phyloP scores from a whole-genome alignment of 2,329 filamentous ascomycete species.

The Madurella mycetomatis region DNA sequence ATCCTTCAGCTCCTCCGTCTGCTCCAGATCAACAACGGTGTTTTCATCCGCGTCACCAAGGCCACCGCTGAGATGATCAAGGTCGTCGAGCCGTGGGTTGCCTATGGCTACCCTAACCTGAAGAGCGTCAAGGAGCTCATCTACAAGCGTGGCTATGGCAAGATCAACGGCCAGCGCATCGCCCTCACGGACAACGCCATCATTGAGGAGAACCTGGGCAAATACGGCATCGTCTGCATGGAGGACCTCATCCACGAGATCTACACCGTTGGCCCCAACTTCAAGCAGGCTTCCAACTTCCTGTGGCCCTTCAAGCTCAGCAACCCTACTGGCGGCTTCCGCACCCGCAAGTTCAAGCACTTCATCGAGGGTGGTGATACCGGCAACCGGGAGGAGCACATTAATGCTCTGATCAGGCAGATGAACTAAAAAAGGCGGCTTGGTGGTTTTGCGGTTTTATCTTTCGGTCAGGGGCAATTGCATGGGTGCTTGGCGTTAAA shows the following conservation, averaged over 20 bases:
- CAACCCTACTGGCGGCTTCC: slow-evolving; percentile 97
- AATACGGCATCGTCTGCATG: slow-evolving; percentile 98
- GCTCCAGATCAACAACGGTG: slow-evolving; percentile 99
- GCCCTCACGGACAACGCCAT: slow-evolving; percentile 96
- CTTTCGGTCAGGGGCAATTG: slow-evolving; percentile 28
- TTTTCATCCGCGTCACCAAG: slow-evolving; percentile 97
- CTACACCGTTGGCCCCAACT: slow-evolving; percentile 97
- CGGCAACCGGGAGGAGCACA: slow-evolving; percentile 97
- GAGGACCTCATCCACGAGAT: slow-evolving; percentile 99
- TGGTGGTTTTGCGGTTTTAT: slow-evolving; percentile 26
- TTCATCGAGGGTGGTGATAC: slow-evolving; percentile 98
- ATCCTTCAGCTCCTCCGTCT: slow-evolving; percentile 99
- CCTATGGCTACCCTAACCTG: slow-evolving; percentile 99
- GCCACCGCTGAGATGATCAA: slow-evolving; percentile 96
- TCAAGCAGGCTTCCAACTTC: slow-evolving; percentile 99
- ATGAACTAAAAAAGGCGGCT: slow-evolving; percentile 73
- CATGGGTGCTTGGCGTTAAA: slow-evolving; percentile 36
- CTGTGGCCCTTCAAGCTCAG: slow-evolving; percentile 99
- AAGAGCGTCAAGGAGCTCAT: slow-evolving; percentile 98
- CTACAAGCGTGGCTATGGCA: slow-evolving; percentile 99
- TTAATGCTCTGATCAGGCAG: slow-evolving; percentile 92
- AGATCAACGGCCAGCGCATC: slow-evolving; percentile 97
- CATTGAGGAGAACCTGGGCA: slow-evolving; percentile 93
- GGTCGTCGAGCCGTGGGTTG: slow-evolving; percentile 97
- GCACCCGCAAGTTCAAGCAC: slow-evolving; percentile 96